phyloP scores from a whole-genome alignment of 148 eudicot species.

The Amaranthus hypochondriacus region DNA sequence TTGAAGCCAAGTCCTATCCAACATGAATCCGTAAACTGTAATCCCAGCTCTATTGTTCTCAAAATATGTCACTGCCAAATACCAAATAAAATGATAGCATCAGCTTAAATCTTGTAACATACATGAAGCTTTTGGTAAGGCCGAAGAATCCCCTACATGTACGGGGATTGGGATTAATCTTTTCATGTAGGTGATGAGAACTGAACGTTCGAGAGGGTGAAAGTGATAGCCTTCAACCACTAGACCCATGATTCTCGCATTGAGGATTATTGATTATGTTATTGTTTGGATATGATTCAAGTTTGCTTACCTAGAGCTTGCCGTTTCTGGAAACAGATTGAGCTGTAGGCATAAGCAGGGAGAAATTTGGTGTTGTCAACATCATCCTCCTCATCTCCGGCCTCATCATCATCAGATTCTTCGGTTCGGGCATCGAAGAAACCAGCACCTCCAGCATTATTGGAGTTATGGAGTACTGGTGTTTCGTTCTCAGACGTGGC shows the following conservation, averaged over 20 bases:
- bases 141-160: no score
- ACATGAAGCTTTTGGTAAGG: no score
- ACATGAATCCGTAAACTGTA: constrained; percentile 71
- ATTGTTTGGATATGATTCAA: not conserved
- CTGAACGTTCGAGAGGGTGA: no score
- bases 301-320: constrained; percentile 74
- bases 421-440: constrained; percentile 11
- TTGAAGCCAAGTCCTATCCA: constrained; percentile 72
- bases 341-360: constrained; percentile 61
- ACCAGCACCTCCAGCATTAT: constrained; percentile 4
- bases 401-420: constrained; percentile 54
- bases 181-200: no score
- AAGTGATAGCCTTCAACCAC: no score
- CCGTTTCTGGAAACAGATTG: constrained; percentile 89
- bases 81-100: not conserved
- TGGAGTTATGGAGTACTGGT: constrained; percentile 30
- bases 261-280: no score
- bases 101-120: no score
- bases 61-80: constrained; percentile 60
- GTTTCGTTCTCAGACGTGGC: constrained; percentile 51
- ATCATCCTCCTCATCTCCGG: constrained; percentile 81
- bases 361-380: constrained; percentile 59
- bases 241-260: no score
- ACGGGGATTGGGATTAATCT: no score
- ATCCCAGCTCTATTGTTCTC: constrained; percentile 88